Percentiles rank a stretch among this genome's conserved stretches.
phyloP scores from a whole-genome alignment of 371 early-diverging fungal species.

The Mortierella sp. region DNA sequence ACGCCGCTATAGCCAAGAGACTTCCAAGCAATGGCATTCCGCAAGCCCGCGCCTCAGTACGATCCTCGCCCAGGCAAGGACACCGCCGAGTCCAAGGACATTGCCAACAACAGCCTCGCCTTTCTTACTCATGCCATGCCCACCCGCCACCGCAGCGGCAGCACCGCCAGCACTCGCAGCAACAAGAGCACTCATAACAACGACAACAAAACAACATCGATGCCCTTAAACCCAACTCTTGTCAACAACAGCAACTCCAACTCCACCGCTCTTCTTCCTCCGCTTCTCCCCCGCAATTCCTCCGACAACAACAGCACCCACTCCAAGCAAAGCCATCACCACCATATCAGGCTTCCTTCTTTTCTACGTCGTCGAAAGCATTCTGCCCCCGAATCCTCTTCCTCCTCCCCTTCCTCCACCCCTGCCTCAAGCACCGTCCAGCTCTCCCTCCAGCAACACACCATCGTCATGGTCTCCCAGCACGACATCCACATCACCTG shows the following conservation, averaged over 20 bases:
- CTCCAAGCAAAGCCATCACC: conserved; percentile 17
- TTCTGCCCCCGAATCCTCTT: conserved; percentile 17
- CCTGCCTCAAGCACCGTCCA: conserved; percentile 4
- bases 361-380: conserved; percentile 25
- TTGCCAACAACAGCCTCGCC: conserved; percentile 1
- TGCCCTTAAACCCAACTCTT: neutral
- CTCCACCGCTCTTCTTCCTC: conserved; percentile 10
- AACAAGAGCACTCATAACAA: neutral
- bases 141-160: conserved; percentile 29
- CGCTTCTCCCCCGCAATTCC: conserved; percentile 22
- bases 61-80: conserved; percentile 8
- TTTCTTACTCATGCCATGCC: neutral
- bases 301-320: conserved; percentile 28
- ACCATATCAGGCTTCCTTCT: conserved; percentile 25
- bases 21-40: conserved; percentile 11
- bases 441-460: conserved; percentile 30
- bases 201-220: neutral
- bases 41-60: neutral
- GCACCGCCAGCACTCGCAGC: conserved; percentile 23
- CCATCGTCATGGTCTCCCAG: conserved; percentile 46
- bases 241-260: neutral
- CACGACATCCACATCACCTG: conserved; percentile 52
- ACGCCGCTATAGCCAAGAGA: neutral
- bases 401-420: conserved; percentile 20
- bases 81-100: neutral